phyloP scores from a whole-genome alignment of 768 basidiomycete genomes.

The Mycena alexandri region DNA sequence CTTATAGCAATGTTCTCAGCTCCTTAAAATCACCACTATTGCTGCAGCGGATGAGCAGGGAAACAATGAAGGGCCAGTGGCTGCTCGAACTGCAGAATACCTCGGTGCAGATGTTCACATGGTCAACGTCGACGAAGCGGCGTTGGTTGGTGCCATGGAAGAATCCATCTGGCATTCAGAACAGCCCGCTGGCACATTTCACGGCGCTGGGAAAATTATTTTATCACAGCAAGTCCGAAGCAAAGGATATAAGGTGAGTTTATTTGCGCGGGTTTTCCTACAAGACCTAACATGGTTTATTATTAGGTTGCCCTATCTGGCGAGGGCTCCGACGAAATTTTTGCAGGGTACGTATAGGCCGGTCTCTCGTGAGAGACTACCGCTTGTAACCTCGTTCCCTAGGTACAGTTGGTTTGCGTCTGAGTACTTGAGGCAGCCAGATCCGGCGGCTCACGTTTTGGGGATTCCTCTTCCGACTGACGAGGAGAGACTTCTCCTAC shows the following conservation, averaged over 20 bases:
- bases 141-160: conserved; percentile 28
- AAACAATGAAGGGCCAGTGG: conserved; percentile 33
- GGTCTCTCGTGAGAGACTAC: too few species aligned
- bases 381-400: too few species aligned
- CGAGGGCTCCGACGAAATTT: conserved; percentile 23
- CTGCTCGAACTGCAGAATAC: conserved; percentile 18
- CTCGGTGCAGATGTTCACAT: conserved; percentile 29
- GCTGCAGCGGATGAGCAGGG: conserved; percentile 13
- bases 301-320: conserved; percentile 8
- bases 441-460: background rate
- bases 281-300: background rate
- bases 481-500: conserved; percentile 5
- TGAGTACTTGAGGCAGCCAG: conserved; percentile 13
- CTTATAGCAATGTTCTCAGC: background rate
- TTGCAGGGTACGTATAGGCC: background rate
- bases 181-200: conserved; percentile 21
- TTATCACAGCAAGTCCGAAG: conserved; percentile 27
- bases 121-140: conserved; percentile 25
- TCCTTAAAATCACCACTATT: background rate
- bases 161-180: conserved; percentile 37
- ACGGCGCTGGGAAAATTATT: conserved; percentile 34
- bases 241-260: conserved; percentile 33
- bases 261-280: background rate
- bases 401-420: conserved; percentile 2
- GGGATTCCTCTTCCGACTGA: conserved; percentile 21